Base-by-base conservation (phyloP, 78 protist species). In the Cavenderia fasciculata region DNA sequence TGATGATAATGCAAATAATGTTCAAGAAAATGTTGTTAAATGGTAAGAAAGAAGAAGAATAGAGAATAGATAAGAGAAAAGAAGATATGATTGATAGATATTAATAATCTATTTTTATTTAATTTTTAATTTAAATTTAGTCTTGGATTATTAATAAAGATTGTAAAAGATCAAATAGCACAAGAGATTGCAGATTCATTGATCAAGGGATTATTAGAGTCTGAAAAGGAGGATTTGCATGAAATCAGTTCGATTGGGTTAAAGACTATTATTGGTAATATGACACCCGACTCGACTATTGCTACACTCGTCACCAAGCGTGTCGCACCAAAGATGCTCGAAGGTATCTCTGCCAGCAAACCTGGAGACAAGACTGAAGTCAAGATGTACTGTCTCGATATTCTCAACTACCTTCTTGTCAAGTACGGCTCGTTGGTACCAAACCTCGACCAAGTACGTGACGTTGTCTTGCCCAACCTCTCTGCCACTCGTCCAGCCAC, bases 21-120 rank as follows among this genome's bases (percentile, higher is more conserved):
- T 93, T 27, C 95, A 86, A 65, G 95, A 76, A 51, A 87, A 85
- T 43, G 92, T 89, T 63, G 95, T 93, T 49, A 86, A 93, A 70
- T 92, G 95, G 95, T 76, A 84, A n/a, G 4, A 12, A 38, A 46
- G 12, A 46, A 46, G 12, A 46, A 46, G 12, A 46, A 46, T 14
- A 46, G 12, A 46, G 12, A 54, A 54, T n/a, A 18, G n/a, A 12
- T 44, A 43, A 27, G 7, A 16, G 4, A 18, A 40, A 51, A 27
- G 12, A 23, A 12, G 5, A 10, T 38, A 38, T 38, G 6, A 18
- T 21, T 65, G 38, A 21, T 25, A 43, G 38, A 12, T 14, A 43
- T 43, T 19, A 18, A 12, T 4, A 14, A 34, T 49, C 68, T 49
- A 49, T 52, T 19, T 19, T 19, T 72, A 49, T 49, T 16, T 72